These are phyloP conservation scores for Talaromyces sp. DNA, from an alignment of 2,329 filamentous ascomycete genomes.

Conservation along the genomic window DNA sequence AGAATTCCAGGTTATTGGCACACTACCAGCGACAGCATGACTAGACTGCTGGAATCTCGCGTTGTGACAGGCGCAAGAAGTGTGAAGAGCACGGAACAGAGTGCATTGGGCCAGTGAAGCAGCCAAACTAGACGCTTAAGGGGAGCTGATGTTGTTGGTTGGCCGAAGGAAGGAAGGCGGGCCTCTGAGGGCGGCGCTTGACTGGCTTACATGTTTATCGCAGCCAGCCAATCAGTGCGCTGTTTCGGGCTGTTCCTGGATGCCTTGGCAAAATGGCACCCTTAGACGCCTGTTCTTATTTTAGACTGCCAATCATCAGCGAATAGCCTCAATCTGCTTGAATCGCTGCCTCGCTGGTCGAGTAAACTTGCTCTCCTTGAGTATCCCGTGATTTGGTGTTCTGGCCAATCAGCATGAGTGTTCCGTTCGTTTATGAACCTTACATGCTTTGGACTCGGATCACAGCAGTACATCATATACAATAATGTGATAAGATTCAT, in stretches of 20 bases:
- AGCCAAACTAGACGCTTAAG: not conserved
- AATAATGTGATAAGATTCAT: not conserved
- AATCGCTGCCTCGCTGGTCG: not conserved
- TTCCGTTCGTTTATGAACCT: not conserved
- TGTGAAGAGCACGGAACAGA: constrained; percentile 12
- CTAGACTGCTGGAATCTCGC: not conserved
- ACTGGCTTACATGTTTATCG: constrained; percentile 2
- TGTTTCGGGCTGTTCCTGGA: constrained; percentile 2
- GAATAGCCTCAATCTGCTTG: not conserved
- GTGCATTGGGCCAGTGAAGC: constrained; percentile 14
- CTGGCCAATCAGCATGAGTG: not conserved
- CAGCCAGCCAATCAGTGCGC: not conserved
- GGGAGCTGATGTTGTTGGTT: not conserved
- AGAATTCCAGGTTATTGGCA: constrained; percentile 13
- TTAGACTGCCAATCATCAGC: not conserved
- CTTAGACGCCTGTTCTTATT: constrained; percentile 5
- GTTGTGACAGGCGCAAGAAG: constrained; percentile 6
- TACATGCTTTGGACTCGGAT: not conserved
- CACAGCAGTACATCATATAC: not conserved
- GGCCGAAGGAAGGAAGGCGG: not conserved
- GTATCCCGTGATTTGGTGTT: not conserved
- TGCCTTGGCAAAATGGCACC: not conserved
- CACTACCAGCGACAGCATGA: not conserved
- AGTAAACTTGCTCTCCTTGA: no score
- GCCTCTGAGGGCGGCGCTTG: constrained; percentile 1